Base-by-base conservation (phyloP, 495 filamentous ascomycete genomes). In the Neurospora tetraspora region DNA sequence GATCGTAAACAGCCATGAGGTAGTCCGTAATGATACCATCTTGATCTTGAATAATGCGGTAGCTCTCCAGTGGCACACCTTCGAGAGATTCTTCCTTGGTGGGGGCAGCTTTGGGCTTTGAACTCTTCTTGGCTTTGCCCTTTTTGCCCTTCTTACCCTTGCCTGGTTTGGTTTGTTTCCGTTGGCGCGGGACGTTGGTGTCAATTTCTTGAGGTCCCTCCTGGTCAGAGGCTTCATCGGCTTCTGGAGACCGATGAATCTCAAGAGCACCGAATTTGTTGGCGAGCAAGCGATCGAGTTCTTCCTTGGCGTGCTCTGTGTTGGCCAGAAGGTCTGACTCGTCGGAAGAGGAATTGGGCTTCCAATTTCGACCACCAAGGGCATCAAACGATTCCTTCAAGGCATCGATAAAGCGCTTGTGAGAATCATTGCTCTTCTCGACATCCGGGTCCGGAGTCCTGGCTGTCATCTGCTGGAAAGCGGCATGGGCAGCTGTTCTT, bases 321-420 rank as follows among this genome's bases (percentile, higher is more conserved):
- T 39, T 11, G 39, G 39, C 39, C 39, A 39, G 39, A 39, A 39
- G 10, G 39, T 18, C 40, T 43, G 40, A 12, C 40, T 39, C 39
- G 39, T 39, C 11, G 10, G 5, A 8, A 18, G 40, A 16, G 40
- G 16, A 18, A 43, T 16, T 5, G 5, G 40, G 40, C 14, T 39
- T 39, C 40, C 40, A 43, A 43, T 38, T 34, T 18, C 38, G 40
- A 42, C 71, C 39, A 65, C 70, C 12, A 71, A 72, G 37, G 71
- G 14, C 70, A 71, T 72, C 78, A 77, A 81, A 31, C 70, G 69
- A 16, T 74, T 53, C 82, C 37, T 80, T 82, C 18, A 84, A 73
- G 5, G 71, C 74, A 18, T 82, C 80, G 61, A 85, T 83, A 74
- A 85, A 86, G 70, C 71, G 42, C 69, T 82, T 83, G 71, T 86